These are phyloP conservation scores for Ilyonectria mors-panacis DNA, from an alignment of 2,329 filamentous ascomycete species.

Conservation along the genomic window DNA sequence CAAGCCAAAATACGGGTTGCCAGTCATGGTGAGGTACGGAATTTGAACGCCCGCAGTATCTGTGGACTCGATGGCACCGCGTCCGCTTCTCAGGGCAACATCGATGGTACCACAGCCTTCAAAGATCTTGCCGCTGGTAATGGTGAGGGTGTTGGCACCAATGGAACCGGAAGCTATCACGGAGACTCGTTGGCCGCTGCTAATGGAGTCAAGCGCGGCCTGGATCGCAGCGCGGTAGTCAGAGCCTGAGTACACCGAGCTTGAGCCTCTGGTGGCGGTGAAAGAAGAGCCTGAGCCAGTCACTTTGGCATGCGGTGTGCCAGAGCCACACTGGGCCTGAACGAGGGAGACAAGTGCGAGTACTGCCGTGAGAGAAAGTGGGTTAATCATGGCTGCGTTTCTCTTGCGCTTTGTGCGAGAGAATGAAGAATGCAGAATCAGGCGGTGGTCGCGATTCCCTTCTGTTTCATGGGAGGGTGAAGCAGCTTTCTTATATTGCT, in stretches of 20 bases:
- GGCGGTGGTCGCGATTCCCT: neutral
- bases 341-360: slow-evolving; percentile 58
- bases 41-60: slow-evolving; percentile 65
- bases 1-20: slow-evolving; percentile 70
- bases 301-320: slow-evolving; percentile 61
- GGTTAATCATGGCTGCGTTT: neutral
- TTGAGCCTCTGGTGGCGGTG: slow-evolving; percentile 60
- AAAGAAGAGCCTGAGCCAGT: slow-evolving; percentile 63
- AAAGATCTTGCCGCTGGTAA: slow-evolving; percentile 68
- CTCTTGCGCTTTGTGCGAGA: neutral
- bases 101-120: slow-evolving; percentile 73
- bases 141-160: slow-evolving; percentile 66
- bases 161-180: slow-evolving; percentile 70
- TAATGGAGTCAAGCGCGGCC: slow-evolving; percentile 66
- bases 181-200: slow-evolving; percentile 66
- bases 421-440: neutral
- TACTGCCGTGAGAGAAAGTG: slow-evolving; percentile 54
- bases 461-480: neutral
- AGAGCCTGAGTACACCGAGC: slow-evolving; percentile 64
- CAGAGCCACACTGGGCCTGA: slow-evolving; percentile 63
- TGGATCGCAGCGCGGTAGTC: slow-evolving; percentile 70
- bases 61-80: slow-evolving; percentile 68
- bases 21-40: slow-evolving; percentile 70
- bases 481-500: neutral
- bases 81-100: slow-evolving; percentile 56